phyloP scores from a whole-genome alignment of 305 asterid species.

The Fraxinus baroniana region DNA sequence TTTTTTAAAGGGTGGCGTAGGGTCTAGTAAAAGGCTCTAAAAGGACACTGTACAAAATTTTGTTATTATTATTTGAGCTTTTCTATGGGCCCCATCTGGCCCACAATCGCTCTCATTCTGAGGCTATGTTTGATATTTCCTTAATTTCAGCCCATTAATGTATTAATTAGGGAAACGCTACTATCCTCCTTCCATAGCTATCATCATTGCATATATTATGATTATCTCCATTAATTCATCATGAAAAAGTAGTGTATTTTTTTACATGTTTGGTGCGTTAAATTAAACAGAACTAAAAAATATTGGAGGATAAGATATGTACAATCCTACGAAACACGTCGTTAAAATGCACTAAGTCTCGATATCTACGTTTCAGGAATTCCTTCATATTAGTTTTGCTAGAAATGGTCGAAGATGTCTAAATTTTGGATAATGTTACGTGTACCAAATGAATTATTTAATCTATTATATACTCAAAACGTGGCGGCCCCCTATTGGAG shows the following conservation, averaged over 20 bases:
- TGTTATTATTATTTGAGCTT: neutral
- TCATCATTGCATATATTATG: neutral
- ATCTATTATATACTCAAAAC: too few species aligned
- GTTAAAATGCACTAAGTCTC: neutral
- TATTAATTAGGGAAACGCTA: neutral
- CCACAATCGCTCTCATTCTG: constrained; percentile 37
- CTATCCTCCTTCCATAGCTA: neutral
- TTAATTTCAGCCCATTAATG: neutral
- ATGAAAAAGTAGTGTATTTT: neutral
- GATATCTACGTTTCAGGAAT: neutral
- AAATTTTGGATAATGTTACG: too few species aligned
- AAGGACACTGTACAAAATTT: neutral
- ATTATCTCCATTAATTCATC: neutral
- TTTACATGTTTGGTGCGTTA: neutral
- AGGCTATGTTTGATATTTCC: constrained; percentile 23
- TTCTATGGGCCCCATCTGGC: constrained; percentile 19
- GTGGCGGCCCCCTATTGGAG: too few species aligned
- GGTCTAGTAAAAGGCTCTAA: constrained; percentile 10
- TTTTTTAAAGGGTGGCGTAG: neutral
- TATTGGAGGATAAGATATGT: neutral
- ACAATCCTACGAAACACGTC: neutral
- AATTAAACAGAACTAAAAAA: neutral
- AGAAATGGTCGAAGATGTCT: neutral
- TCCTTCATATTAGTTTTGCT: neutral
- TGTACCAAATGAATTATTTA: too few species aligned